Evolutionary conservation across 2,329 filamentous ascomycete species (phyloP), one percentile per base, ranked within the genome.

Genomic region (Xylariales sp.): DNA sequence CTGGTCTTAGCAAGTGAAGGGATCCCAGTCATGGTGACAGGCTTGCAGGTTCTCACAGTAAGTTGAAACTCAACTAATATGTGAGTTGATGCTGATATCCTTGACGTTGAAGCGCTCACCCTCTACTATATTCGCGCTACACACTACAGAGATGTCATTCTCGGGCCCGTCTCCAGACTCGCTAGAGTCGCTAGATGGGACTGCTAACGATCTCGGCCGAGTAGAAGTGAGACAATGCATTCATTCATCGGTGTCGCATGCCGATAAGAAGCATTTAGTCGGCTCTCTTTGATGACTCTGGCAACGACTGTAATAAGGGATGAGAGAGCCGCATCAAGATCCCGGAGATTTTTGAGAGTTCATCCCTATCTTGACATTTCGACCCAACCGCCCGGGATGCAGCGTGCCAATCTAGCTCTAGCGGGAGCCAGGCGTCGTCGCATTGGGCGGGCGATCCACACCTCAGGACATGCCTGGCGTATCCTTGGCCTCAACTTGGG

Each of bases 1-100:
- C 30, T 28, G 46, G 18, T 14, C 18, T 9, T n/a, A 14, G 55
- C 53, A 49, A 9, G 8, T n/a, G 8, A 14, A 23, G 36, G 18
- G 8, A 69, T 64, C 55, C 55, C 41, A 10, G 63, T 55, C 50
- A 53, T 34, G 45, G 45, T 30, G 18, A 54, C 36, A 46, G n/a
- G 18, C 32, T 45, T 55, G 41, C 53, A 30, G 28, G 14, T 12
- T 46, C 5, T 64, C 45, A n/a, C 30, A 32, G 67, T 69, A 59
- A 67, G 67, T 62, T 45, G 18, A 32, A 46, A 23, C 6, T 23
- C 9, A 4, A 57, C 23, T 52, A 28, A 10, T 12, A 12, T 34
- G 32, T 43, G 10, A 49, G n/a, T 12, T 12, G 36, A 36, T 54
- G 30, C 54, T 69, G 48, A 69, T 49, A 18, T 39, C 53, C n/a